Base-by-base conservation (phyloP, 768 basidiomycete species). In the Calocybe indica region DNA sequence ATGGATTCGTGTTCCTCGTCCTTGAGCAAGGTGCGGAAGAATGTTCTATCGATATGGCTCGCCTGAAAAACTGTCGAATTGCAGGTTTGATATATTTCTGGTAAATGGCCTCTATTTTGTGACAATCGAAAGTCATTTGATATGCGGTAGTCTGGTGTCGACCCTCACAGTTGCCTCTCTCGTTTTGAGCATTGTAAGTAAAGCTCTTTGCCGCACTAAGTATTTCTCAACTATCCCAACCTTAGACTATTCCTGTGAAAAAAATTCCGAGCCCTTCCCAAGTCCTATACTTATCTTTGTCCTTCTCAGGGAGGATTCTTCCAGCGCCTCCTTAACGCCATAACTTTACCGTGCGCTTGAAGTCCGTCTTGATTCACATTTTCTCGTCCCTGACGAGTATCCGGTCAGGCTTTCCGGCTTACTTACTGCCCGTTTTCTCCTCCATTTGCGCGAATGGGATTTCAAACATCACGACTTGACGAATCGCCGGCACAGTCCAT, bases 51-150 rank as follows among this genome's bases (percentile, higher is more conserved):
- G 32, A 32, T 12, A 10, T n/a, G n/a, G 12, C 10, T 11, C 0
- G 5, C 12, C 14, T 22, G n/a, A 28, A n/a, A n/a, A 7, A 5
- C 15, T 12, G 12, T 31, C 28, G 22, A 35, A 28, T 34, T 32
- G 10, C 15, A 64, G 61, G 63, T 13, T 47, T 62, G 12, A 37
- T 64, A 13, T 64, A 63, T 47, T 64, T 64, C 45, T 58, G 55
- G 64, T 64, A 22, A 6, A 7, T 2, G 8, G 30, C 31, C 9
- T 33, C 9, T 31, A 6, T 7, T 37, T 4, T 28, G 31, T 14
- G 33, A 15, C 36, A 33, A 2, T 30, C 35, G 11, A 7, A 7
- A 31, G 30, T 1, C 32, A 12, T 12, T 11, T 33, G 12, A 10
- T 5, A 8, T 8, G 8, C 45, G 7, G 35, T 30, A 63, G 60